Conservation (phyloP, 2,329 filamentous ascomycete genomes). For the Microthyrium microscopicum region DNA sequence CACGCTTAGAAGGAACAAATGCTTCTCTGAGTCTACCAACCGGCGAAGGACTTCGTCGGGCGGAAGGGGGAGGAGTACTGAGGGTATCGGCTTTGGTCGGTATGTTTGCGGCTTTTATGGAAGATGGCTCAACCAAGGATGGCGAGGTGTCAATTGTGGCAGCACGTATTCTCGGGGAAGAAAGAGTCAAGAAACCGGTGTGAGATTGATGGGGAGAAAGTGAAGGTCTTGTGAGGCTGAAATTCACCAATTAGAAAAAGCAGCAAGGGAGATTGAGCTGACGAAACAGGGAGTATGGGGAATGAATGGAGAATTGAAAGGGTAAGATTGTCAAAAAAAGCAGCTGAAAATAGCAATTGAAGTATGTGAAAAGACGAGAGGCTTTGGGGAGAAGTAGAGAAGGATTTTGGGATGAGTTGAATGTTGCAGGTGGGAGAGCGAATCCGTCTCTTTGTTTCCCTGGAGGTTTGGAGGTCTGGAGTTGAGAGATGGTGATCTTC, state of each 20-base stretch:
- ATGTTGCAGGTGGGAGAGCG: too few species aligned
- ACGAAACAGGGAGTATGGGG: too few species aligned
- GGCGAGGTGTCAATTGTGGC: slow-evolving; percentile 20
- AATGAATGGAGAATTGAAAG: not conserved
- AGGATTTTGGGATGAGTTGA: not conserved
- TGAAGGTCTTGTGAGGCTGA: slow-evolving; percentile 14
- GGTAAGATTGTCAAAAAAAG: not conserved
- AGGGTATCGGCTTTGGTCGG: slow-evolving; percentile 15
- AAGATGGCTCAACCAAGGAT: slow-evolving; percentile 14
- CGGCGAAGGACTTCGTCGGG: slow-evolving; percentile 49
- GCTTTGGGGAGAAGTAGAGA: not conserved
- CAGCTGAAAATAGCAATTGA: not conserved
- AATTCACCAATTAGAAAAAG: not conserved
- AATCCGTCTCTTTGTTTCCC: too few species aligned
- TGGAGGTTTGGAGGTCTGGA: too few species aligned
- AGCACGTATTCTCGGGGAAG: slow-evolving; percentile 28
- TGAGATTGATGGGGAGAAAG: slow-evolving; percentile 33
- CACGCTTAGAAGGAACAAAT: slow-evolving; percentile 32
- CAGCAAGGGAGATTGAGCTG: not conserved
- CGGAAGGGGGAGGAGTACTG: slow-evolving; percentile 12
- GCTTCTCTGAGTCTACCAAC: slow-evolving; percentile 55
- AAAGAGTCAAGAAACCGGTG: slow-evolving; percentile 30
- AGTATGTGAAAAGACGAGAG: not conserved
- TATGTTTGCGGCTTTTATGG: slow-evolving; percentile 4
- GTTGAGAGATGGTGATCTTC: too few species aligned